phyloP scores from a whole-genome alignment of 208 protist genomes.

The Crithidia brevicula region DNA sequence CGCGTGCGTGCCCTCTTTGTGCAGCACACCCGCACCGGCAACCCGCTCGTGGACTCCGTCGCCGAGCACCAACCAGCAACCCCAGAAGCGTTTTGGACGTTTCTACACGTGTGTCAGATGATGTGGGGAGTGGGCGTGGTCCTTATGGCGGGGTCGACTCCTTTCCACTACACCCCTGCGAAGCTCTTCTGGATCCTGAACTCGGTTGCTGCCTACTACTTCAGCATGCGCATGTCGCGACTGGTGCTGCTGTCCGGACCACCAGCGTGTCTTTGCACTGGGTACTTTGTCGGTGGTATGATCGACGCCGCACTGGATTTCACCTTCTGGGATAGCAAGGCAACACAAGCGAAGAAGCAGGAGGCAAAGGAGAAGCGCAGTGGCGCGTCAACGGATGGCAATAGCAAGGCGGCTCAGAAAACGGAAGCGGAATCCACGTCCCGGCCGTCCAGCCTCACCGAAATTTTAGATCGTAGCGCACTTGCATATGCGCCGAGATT shows the following conservation, averaged over 20 bases:
- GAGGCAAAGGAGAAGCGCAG: neutral
- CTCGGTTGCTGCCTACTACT: constrained; percentile 57
- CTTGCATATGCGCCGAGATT: neutral
- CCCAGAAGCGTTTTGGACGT: constrained; percentile 17
- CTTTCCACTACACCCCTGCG: constrained; percentile 4
- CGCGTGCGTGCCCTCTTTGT: constrained; percentile 77
- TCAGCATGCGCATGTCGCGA: constrained; percentile 62
- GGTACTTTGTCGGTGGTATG: constrained; percentile 27
- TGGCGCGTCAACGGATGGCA: neutral
- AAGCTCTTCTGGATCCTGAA: constrained; percentile 52
- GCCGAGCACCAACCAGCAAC: constrained; percentile 62
- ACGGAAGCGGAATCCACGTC: neutral
- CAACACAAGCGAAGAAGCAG: neutral
- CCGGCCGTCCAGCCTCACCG: neutral
- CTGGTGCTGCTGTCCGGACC: constrained; percentile 64
- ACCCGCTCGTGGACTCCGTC: constrained; percentile 84
- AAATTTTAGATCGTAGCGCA: constrained; percentile 3
- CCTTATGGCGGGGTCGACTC: neutral
- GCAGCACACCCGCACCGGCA: constrained; percentile 74
- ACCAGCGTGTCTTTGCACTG: constrained; percentile 36
- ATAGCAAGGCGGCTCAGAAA: neutral
- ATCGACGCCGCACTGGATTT: constrained; percentile 20
- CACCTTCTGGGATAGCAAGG: neutral
- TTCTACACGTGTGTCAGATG: constrained; percentile 3
- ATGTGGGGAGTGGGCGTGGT: constrained; percentile 16